Percentiles rank a stretch among this genome's conserved stretches.
phyloP scores from a whole-genome alignment of 352 stramenopile species.

The Phytophthora boehmeriae region DNA sequence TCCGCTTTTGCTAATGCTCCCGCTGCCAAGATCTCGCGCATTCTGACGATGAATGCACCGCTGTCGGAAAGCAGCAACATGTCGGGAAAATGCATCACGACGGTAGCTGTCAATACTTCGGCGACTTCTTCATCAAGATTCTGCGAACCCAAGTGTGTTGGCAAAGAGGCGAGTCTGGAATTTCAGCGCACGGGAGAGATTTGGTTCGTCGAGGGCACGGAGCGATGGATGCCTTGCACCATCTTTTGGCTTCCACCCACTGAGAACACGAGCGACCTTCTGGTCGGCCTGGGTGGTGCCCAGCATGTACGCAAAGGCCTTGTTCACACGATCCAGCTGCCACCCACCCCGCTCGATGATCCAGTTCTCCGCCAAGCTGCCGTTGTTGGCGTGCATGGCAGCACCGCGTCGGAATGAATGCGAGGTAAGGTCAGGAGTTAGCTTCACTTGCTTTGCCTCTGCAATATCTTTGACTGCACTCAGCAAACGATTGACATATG shows the following conservation, averaged over 20 bases:
- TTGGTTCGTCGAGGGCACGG: no score
- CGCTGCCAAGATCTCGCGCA: slow-evolving; percentile 1
- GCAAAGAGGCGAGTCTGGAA: slow-evolving; percentile 7
- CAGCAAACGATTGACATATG: slow-evolving; percentile 19
- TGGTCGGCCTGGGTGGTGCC: slow-evolving; percentile 5
- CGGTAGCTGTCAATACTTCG: slow-evolving; percentile 8
- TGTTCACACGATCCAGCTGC: slow-evolving; percentile 6
- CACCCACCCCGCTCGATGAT: slow-evolving; percentile 12
- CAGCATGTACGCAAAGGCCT: slow-evolving; percentile 22
- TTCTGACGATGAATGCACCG: slow-evolving; percentile 2
- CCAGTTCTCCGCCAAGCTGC: neutral
- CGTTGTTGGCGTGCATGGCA: slow-evolving; percentile 17
- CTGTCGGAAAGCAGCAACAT: slow-evolving; percentile 1
- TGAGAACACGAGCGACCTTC: neutral
- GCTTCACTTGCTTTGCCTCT: neutral
- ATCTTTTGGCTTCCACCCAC: slow-evolving; percentile 9
- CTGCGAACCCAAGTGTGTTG: neutral
- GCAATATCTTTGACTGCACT: neutral
- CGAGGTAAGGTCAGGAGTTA: slow-evolving; percentile 7
- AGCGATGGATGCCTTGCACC: slow-evolving; percentile 6
- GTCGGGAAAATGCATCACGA: slow-evolving; percentile 19
- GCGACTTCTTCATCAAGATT: slow-evolving; percentile 12
- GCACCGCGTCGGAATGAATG: slow-evolving; percentile 11
- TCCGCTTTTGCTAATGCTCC: neutral
- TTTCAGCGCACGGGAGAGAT: neutral